Conservation (phyloP, 305 asterid species). For the Solanum hybrid region DNA sequence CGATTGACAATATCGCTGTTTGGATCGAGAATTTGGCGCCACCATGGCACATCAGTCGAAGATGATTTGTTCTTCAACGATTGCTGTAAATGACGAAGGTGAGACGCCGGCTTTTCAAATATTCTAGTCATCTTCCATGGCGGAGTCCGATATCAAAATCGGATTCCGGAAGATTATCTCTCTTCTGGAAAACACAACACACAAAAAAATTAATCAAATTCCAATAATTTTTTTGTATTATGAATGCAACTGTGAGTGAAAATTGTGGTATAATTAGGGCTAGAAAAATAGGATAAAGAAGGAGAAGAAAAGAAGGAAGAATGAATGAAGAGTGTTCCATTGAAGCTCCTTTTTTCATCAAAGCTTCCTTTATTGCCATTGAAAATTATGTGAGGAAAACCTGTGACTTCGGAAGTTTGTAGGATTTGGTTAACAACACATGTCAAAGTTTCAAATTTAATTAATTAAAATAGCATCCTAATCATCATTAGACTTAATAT, state of each 20-base stretch:
- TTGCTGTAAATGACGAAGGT: constrained; percentile 67
- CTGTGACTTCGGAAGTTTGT: neutral
- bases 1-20: constrained; percentile 72
- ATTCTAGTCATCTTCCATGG: constrained; percentile 94
- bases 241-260: neutral
- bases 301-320: neutral
- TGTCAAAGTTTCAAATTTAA: neutral
- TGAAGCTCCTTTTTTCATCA: neutral
- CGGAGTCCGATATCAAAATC: constrained; percentile 48
- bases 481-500: neutral
- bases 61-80: constrained; percentile 22
- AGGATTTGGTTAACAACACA: neutral
- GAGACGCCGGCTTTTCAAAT: constrained; percentile 69
- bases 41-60: constrained; percentile 49
- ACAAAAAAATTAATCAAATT: neutral
- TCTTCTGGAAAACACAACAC: neutral
- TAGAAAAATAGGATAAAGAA: neutral
- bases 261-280: neutral
- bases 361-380: neutral
- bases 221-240: neutral
- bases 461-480: neutral
- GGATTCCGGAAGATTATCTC: constrained; percentile 22
- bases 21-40: constrained; percentile 71
- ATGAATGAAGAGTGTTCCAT: neutral
- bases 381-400: neutral